phyloP scores from a whole-genome alignment of 805 yeast genomes.

The Nakazawaea holstii region DNA sequence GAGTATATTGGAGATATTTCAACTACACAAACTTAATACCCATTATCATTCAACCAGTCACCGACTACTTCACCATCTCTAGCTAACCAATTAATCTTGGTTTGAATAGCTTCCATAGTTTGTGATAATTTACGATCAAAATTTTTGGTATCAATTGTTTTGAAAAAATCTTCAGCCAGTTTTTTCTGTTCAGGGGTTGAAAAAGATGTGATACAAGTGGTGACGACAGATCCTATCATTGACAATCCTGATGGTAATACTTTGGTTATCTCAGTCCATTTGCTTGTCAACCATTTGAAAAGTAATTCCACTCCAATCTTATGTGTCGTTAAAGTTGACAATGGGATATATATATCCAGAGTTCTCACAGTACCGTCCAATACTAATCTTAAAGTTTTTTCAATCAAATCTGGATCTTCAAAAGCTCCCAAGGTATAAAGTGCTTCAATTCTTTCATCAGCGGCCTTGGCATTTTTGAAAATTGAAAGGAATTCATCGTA shows the following conservation, averaged over 20 bases:
- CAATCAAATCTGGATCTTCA: conserved; percentile 5
- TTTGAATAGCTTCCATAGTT: conserved; percentile 49
- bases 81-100: conserved; percentile 51
- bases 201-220: conserved; percentile 37
- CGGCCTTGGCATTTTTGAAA: conserved; percentile 52
- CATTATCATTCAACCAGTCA: conserved; percentile 40
- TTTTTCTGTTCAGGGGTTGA: conserved; percentile 30
- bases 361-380: conserved; percentile 70
- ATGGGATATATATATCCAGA: conserved; percentile 49
- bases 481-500: conserved; percentile 58
- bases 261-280: conserved; percentile 67
- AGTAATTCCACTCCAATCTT: conserved; percentile 60
- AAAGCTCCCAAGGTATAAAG: conserved; percentile 8
- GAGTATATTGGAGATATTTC: no score
- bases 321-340: conserved; percentile 65
- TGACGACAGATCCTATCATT: conserved; percentile 76
- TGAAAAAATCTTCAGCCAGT: conserved; percentile 45
- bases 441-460: conserved; percentile 51
- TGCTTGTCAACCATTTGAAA: conserved; percentile 64
- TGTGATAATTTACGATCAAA: conserved; percentile 59
- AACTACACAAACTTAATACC: conserved; percentile 15
- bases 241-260: conserved; percentile 80
- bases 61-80: conserved; percentile 46
- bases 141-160: conserved; percentile 48
- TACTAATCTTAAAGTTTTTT: conserved; percentile 19